Conservation (phyloP, 1,284 basidiomycete species). For the Puccinia horiana region DNA sequence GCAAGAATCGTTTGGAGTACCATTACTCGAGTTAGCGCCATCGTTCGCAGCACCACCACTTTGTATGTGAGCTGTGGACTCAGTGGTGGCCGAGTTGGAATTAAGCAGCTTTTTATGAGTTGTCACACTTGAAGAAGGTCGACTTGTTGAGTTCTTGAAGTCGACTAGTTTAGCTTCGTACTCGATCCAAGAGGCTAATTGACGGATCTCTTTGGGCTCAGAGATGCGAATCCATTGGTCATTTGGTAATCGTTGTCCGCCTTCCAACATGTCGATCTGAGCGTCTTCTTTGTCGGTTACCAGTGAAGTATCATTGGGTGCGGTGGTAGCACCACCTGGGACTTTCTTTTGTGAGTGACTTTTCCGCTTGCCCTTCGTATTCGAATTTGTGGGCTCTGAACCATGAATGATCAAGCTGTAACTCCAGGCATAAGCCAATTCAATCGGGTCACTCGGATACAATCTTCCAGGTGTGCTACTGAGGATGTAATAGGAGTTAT, state of each 20-base stretch:
- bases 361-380: constrained; percentile 15
- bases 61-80: neutral
- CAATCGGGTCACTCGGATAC: constrained; percentile 38
- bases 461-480: constrained; percentile 38
- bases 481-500: constrained; percentile 41
- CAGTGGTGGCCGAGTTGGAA: neutral
- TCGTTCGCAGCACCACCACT: neutral
- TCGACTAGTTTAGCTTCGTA: constrained; percentile 48
- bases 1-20: neutral
- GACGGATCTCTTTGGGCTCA: constrained; percentile 30
- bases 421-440: constrained; percentile 48
- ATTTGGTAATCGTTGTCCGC: constrained; percentile 22
- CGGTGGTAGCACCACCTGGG: neutral
- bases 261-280: constrained; percentile 35
- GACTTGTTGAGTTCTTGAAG: constrained; percentile 14
- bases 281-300: neutral
- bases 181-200: constrained; percentile 49
- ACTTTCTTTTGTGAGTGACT: neutral
- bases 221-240: constrained; percentile 49
- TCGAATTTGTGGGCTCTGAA: constrained; percentile 31
- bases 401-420: constrained; percentile 48
- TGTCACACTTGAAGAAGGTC: neutral
- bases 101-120: neutral
- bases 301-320: neutral
- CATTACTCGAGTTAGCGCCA: neutral